These are phyloP conservation scores for Pterocarpus macrocarpus DNA, from an alignment of 306 rosid species.

Conservation along the genomic window DNA sequence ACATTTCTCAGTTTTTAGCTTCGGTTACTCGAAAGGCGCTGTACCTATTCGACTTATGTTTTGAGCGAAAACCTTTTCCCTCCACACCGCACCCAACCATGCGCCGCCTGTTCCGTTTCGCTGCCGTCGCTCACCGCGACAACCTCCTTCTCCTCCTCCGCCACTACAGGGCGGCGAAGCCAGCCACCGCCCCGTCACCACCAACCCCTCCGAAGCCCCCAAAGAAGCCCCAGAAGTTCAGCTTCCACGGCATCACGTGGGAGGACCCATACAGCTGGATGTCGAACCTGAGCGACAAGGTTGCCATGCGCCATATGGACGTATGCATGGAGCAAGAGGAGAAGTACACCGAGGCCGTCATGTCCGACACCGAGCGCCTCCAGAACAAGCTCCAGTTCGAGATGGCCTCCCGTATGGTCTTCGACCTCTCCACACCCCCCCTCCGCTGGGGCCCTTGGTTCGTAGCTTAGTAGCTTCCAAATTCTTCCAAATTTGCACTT, in stretches of 20 bases:
- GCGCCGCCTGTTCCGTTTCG: slow-evolving; percentile 45
- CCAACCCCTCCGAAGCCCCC: slow-evolving; percentile 86
- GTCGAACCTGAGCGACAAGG: slow-evolving; percentile 81
- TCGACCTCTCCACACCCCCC: slow-evolving; percentile 89
- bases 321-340: slow-evolving; percentile 97
- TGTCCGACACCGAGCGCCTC: slow-evolving; percentile 75
- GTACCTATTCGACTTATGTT: neutral
- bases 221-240: slow-evolving; percentile 77
- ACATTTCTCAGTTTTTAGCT: too few species aligned
- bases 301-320: slow-evolving; percentile 95
- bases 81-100: neutral
- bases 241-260: slow-evolving; percentile 75
- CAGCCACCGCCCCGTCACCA: slow-evolving; percentile 51
- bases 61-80: slow-evolving; percentile 39
- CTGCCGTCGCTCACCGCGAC: slow-evolving; percentile 37
- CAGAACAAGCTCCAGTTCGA: slow-evolving; percentile 85
- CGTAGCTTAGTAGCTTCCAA: neutral
- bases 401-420: slow-evolving; percentile 84
- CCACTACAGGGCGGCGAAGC: slow-evolving; percentile 57
- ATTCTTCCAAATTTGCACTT: neutral
- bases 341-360: slow-evolving; percentile 83
- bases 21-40: too few species aligned
- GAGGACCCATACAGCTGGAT: slow-evolving; percentile 94
- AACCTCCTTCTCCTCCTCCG: slow-evolving; percentile 9
- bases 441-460: slow-evolving; percentile 89